A percentile compares a stretch with the other conserved stretches of the same genome.
Conservation (phyloP, 2,329 filamentous ascomycete species). For the Clonostachys byssicola region DNA sequence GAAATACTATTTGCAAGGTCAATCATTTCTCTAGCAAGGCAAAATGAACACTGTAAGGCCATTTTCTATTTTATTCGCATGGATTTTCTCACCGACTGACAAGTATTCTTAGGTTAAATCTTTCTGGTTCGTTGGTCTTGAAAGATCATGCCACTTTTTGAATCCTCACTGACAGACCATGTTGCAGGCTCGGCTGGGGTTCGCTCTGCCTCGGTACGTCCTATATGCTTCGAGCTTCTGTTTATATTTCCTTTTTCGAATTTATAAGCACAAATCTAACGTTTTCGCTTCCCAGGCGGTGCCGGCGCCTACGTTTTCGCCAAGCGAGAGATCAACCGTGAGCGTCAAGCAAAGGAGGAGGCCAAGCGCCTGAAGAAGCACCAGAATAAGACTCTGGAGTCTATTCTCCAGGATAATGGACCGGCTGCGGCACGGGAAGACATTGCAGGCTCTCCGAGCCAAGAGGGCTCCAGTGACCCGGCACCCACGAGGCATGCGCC, state of each 20-base stretch:
- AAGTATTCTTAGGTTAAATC: slow-evolving; percentile 48
- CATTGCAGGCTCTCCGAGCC: slow-evolving; percentile 58
- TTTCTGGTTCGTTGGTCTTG: slow-evolving; percentile 53
- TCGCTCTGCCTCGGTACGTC: slow-evolving; percentile 74
- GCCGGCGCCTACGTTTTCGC: slow-evolving; percentile 94
- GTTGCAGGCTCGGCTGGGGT: slow-evolving; percentile 81
- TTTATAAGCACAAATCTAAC: slow-evolving; percentile 1
- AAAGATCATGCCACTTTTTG: background rate
- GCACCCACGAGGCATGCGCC: slow-evolving; percentile 81
- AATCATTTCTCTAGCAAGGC: background rate
- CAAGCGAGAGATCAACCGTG: slow-evolving; percentile 89
- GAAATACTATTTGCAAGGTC: too few relatives aligned
- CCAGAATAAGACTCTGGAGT: slow-evolving; percentile 48
- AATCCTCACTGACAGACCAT: too few relatives aligned
- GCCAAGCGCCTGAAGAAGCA: slow-evolving; percentile 63
- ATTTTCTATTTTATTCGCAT: too few relatives aligned
- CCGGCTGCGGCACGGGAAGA: slow-evolving; percentile 55
- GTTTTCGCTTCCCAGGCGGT: slow-evolving; percentile 54
- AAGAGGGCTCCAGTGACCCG: slow-evolving; percentile 73
- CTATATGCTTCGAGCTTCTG: background rate
- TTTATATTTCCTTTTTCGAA: too few relatives aligned
- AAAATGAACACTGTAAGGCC: slow-evolving; percentile 54
- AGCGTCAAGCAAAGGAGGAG: slow-evolving; percentile 69
- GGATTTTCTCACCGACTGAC: slow-evolving; percentile 13
- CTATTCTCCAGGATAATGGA: slow-evolving; percentile 30